Evolutionary conservation across 2,329 filamentous ascomycete species (phyloP).

Genomic region (Fusarium drepaniforme): DNA sequence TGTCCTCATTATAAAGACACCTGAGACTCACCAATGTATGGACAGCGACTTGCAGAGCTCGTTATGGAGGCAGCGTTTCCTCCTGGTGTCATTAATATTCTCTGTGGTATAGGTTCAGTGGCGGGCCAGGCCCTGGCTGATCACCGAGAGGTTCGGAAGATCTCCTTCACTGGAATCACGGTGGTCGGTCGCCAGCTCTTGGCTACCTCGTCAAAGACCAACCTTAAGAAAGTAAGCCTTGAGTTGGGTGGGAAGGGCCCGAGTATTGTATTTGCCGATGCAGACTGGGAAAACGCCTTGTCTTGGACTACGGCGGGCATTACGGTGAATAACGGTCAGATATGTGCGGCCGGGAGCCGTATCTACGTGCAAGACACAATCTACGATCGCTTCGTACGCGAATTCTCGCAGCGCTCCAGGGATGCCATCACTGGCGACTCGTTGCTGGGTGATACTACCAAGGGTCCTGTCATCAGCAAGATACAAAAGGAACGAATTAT

Average conservation of each 20-base stretch:
- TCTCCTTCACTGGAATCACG: conserved; percentile 81
- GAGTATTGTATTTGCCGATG: conserved; percentile 70
- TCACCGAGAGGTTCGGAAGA: conserved; percentile 76
- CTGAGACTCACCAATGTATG: conserved; percentile 72
- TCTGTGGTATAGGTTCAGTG: conserved; percentile 75
- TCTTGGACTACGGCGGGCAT: conserved; percentile 57
- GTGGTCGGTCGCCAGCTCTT: conserved; percentile 75
- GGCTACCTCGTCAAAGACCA: conserved; percentile 78
- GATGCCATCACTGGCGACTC: conserved; percentile 40
- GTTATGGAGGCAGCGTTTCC: conserved; percentile 72
- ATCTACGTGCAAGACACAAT: conserved; percentile 69
- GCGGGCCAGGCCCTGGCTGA: conserved; percentile 75
- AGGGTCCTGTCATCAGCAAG: conserved; percentile 64
- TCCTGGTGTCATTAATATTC: conserved; percentile 66
- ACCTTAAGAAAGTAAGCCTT: conserved; percentile 82
- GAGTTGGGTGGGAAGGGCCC: conserved; percentile 79
- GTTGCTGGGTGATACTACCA: conserved; percentile 47
- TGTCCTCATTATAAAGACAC: conserved; percentile 70
- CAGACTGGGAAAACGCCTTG: conserved; percentile 71
- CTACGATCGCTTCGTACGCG: conserved; percentile 54
- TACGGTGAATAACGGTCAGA: conserved; percentile 67
- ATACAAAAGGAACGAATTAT: not conserved
- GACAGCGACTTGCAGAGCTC: conserved; percentile 71
- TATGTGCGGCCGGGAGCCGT: conserved; percentile 70
- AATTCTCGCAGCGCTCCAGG: conserved; percentile 13